phyloP scores from a whole-genome alignment of 306 rosid species.

The Acacia acuminata region DNA sequence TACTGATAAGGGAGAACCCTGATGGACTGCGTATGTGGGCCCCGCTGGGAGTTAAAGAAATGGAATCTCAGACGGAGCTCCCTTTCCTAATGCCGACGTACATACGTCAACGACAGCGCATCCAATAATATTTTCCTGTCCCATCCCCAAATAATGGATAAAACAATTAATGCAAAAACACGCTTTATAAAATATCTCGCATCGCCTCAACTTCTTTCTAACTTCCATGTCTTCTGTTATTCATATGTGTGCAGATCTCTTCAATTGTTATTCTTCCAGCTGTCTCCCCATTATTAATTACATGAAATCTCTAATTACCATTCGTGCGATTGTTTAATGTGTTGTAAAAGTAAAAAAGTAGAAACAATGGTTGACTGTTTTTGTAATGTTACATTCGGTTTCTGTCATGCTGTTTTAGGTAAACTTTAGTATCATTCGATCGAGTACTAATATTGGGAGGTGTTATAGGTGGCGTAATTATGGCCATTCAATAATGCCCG shows the following conservation, averaged over 20 bases:
- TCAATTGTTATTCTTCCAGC: no score
- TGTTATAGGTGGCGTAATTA: background rate
- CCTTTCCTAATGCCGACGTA: background rate
- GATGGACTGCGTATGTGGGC: background rate
- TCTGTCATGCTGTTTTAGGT: no score
- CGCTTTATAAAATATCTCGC: background rate
- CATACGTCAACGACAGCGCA: conserved; percentile 9
- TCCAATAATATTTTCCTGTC: background rate
- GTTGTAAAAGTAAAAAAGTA: background rate
- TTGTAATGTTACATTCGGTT: background rate
- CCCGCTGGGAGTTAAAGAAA: background rate
- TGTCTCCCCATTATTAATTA: no score
- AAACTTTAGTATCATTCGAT: no score
- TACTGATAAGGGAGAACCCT: background rate
- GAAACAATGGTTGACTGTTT: no score
- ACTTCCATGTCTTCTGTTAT: no score
- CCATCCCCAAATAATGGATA: background rate
- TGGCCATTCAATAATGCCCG: background rate
- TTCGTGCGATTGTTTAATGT: no score
- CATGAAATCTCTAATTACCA: no score
- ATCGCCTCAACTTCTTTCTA: no score
- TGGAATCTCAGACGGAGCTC: no score
- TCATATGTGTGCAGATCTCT: no score
- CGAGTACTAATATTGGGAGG: background rate
- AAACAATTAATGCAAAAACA: no score